Base-by-base conservation (phyloP, 1,139 yeast genomes). In the Hemisphaericaspora subhashii region DNA sequence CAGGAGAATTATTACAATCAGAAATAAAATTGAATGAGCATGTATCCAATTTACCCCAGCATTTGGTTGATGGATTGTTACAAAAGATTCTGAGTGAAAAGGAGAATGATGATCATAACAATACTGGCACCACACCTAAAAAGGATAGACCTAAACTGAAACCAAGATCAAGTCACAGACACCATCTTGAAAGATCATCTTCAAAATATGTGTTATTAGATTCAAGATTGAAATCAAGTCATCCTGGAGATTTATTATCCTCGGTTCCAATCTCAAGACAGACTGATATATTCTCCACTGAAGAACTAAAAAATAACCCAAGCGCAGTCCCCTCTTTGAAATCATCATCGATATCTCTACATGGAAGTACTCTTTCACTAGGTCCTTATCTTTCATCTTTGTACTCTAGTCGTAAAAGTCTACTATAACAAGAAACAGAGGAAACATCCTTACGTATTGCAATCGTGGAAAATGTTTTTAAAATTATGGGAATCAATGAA, bases 201-300 rank as follows among this genome's bases (percentile, higher is more conserved):
- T 81, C 90, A 1, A 68, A 87, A 41, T 86, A 85, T 48, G 88
- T 85, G 16, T 72, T 78, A 4, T 61, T 86, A 27, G 81, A 77
- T 36, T 77, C 89, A 1, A 66, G 83, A 35, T 70, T 70, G 15
- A 72, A 78, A 22, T 63, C 79, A 11, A 84, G 86, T 43, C 73
- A 68, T 41, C 96, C 96, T 0, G 96, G 96, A 22, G 96, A 88
- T 57, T 68, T 88, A 40, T 63, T 88, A 12, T 85, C 95, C 0
- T 86, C 86, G 38, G 96, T 85, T 0, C 94, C 96, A 0, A 61
- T 87, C 3, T 78, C 89, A 1, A 68, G 90, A 46, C 66, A 72
- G 42, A 52, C 70, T 0, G 62, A 65, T 22, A 8, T 41, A 26
- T 30, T 35, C 22, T 28, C 28, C 27, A 22, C 4, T 18, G 20